Percentiles rank a stretch among this genome's conserved stretches.
Conservation (phyloP, 345 rosid species). For the Arabis hirsuta region DNA sequence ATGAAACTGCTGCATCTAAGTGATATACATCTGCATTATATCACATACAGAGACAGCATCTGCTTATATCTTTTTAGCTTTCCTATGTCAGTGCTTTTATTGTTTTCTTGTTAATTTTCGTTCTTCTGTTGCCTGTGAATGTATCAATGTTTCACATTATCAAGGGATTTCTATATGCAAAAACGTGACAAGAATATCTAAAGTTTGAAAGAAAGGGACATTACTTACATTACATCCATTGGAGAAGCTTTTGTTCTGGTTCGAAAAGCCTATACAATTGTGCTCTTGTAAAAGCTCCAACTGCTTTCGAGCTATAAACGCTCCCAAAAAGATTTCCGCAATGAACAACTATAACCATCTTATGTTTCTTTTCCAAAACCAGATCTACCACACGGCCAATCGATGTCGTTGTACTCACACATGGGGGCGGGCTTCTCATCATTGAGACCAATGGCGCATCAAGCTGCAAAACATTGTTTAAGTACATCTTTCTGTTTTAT, state of each 20-base stretch:
- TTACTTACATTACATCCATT: constrained; percentile 25
- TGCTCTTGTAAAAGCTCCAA: constrained; percentile 66
- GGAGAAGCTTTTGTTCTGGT: constrained; percentile 41
- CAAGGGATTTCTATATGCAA: constrained; percentile 12
- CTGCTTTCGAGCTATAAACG: constrained; percentile 50
- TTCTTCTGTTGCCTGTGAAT: constrained; percentile 18
- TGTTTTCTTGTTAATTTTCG: constrained; percentile 12
- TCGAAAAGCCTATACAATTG: constrained; percentile 52
- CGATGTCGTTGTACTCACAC: constrained; percentile 60
- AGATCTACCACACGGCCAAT: constrained; percentile 62
- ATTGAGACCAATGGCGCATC: constrained; percentile 56
- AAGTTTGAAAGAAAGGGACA: constrained; percentile 1
- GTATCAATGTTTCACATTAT: constrained; percentile 7
- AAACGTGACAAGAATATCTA: constrained; percentile 19
- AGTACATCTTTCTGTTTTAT: neutral
- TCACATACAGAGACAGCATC: constrained; percentile 15
- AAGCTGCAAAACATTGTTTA: constrained; percentile 49
- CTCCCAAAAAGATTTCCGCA: constrained; percentile 41
- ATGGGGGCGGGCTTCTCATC: constrained; percentile 79
- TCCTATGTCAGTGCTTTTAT: constrained; percentile 29
- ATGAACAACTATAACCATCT: constrained; percentile 67
- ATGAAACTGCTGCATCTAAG: constrained; percentile 62
- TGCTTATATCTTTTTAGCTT: constrained; percentile 32
- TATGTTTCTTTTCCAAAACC: constrained; percentile 59
- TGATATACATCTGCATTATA: constrained; percentile 37